These are phyloP conservation scores for Cyclotella sp. DNA, from an alignment of 108 stramenopile species.

Conservation along the genomic window DNA sequence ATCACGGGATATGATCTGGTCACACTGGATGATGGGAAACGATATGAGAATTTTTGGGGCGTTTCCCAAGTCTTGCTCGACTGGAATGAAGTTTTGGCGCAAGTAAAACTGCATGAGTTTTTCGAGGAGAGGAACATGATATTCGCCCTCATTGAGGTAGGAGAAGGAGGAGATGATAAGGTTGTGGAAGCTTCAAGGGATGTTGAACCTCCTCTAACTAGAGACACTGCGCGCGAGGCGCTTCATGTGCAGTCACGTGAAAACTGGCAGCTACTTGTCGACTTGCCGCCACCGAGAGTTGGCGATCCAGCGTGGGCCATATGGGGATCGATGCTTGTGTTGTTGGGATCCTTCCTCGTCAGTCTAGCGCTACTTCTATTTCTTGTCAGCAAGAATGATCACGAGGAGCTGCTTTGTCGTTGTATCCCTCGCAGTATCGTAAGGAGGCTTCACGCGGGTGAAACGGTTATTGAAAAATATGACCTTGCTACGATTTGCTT, in stretches of 20 bases:
- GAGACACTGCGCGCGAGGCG: background rate
- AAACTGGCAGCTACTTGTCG: background rate
- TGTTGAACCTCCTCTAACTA: background rate
- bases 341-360: conserved; percentile 22
- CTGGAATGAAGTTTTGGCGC: background rate
- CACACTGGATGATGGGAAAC: background rate
- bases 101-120: background rate
- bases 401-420: conserved; percentile 11
- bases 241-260: background rate
- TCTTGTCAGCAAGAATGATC: conserved; percentile 18
- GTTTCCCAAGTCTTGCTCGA: background rate
- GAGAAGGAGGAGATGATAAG: background rate
- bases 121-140: background rate
- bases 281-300: background rate
- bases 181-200: background rate
- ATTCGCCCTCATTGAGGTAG: background rate
- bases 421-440: conserved; percentile 19
- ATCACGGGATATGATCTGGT: background rate
- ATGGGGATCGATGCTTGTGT: background rate
- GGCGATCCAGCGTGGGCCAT: background rate
- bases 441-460: conserved; percentile 27
- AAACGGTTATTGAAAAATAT: conserved; percentile 42
- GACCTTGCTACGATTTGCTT: conserved; percentile 54
- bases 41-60: background rate
- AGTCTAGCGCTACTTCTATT: background rate